Evolutionary conservation across 371 early-diverging fungal species (phyloP), one percentile per base, ranked within the genome.

Genomic region (Syncephalastrum racemosum): DNA sequence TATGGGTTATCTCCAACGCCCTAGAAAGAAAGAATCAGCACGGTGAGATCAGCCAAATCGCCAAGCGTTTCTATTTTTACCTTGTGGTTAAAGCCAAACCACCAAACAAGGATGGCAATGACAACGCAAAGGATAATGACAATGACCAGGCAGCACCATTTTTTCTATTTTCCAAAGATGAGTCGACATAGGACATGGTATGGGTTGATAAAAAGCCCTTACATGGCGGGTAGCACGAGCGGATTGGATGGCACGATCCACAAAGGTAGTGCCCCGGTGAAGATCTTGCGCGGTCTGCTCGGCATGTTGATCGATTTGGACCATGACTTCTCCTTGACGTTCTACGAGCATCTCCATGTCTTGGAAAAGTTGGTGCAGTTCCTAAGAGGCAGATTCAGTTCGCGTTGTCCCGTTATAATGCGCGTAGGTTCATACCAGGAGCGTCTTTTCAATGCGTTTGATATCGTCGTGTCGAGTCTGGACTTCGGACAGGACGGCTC

Each of bases 401-500:
- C n/a, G n/a, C n/a, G n/a, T n/a, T n/a, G n/a, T n/a, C n/a, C n/a
- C n/a, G n/a, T n/a, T n/a, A n/a, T n/a, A n/a, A n/a, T n/a, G n/a
- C n/a, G n/a, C n/a, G n/a, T n/a, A n/a, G n/a, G n/a, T n/a, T 24
- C 18, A 53, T 67, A 89, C 90, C 57, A 90, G 54, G 61, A 91
- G 86, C 25, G 84, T 83, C 65, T 81, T 80, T 64, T 91, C 92
- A 58, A 93, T 91, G 59, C 85, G 81, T 56, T 88, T 77, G 49
- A 93, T 89, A 54, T 93, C 94, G 48, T 83, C 75, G 61, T 93
- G 91, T 45, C 90, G 77, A 56, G 77, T 82, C 65, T 91, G 90
- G 24, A 93, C 90, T 67, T 91, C 91, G 22, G 77, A 70, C 20
- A 93, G 70, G 16, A 89, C 92, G 20, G 79, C 67, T 45, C 79